Conservation (phyloP, 805 yeast species). For the Pichia occidentalis region DNA sequence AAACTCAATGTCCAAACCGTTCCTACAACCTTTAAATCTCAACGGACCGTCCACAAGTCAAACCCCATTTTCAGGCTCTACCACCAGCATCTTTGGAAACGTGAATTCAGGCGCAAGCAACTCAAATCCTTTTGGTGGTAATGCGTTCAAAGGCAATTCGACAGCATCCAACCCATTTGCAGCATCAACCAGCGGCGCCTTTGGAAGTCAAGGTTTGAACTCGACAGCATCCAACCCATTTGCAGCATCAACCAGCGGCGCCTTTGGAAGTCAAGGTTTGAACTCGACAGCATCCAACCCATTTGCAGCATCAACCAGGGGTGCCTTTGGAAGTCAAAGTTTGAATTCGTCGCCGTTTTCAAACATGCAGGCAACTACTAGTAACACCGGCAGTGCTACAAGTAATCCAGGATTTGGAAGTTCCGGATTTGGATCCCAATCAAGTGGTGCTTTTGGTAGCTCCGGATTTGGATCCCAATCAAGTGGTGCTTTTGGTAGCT, state of each 20-base stretch:
- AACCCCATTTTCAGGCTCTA: not conserved
- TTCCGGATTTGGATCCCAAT: conserved; percentile 12
- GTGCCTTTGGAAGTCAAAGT: conserved; percentile 9
- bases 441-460: conserved; percentile 15
- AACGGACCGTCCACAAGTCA: not conserved
- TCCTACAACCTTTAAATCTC: conserved; percentile 17
- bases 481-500: conserved; percentile 14
- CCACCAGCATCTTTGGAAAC: too few relatives aligned
- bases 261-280: conserved; percentile 12
- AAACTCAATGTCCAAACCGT: conserved; percentile 23
- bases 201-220: conserved; percentile 14
- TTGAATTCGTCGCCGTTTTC: not conserved
- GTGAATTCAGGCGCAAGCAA: too few relatives aligned
- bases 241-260: conserved; percentile 9
- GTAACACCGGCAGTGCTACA: not conserved
- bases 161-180: too few relatives aligned
- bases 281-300: conserved; percentile 14
- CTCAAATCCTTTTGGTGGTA: conserved; percentile 15
- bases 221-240: too few relatives aligned
- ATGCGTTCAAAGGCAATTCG: too few relatives aligned
- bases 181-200: conserved; percentile 8
- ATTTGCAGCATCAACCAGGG: conserved; percentile 18
- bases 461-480: conserved; percentile 12
- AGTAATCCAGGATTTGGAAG: conserved; percentile 9
- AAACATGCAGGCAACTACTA: not conserved